Evolutionary conservation across 495 filamentous ascomycete genomes (phyloP).

Genomic region (Pyrenula massariospora): DNA sequence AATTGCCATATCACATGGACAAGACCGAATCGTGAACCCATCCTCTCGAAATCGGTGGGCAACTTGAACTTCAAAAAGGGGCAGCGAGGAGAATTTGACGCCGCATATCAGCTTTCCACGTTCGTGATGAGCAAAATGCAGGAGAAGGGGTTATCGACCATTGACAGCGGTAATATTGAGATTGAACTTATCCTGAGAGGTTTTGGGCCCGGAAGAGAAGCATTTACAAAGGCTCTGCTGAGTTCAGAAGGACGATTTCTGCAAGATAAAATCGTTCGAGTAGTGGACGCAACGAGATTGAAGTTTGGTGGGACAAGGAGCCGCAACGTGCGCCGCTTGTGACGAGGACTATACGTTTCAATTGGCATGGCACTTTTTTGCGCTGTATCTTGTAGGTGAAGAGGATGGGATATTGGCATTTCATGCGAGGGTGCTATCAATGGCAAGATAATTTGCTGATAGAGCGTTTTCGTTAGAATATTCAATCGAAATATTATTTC

Average conservation of each 20-base stretch:
- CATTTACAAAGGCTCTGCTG: constrained; percentile 75
- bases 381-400: no score
- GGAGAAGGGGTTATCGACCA: constrained; percentile 43
- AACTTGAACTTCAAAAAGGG: constrained; percentile 80
- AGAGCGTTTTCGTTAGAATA: no score
- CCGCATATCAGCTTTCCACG: constrained; percentile 80
- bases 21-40: constrained; percentile 60
- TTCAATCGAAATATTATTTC: no score
- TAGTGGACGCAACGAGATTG: constrained; percentile 73
- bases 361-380: no score
- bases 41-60: constrained; percentile 67
- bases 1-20: constrained; percentile 88
- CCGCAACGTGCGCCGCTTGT: constrained; percentile 67
- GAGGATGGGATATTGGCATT: no score
- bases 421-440: no score
- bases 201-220: constrained; percentile 77
- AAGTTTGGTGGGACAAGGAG: constrained; percentile 95
- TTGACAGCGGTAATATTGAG: constrained; percentile 43
- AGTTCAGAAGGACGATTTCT: constrained; percentile 70
- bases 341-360: constrained; percentile 16
- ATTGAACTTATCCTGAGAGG: constrained; percentile 69
- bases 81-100: constrained; percentile 68
- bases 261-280: constrained; percentile 55
- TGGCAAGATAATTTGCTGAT: no score
- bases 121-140: constrained; percentile 69